These are phyloP conservation scores for Leccinum ochraceum DNA, from an alignment of 768 basidiomycete genomes.

Conservation along the genomic window DNA sequence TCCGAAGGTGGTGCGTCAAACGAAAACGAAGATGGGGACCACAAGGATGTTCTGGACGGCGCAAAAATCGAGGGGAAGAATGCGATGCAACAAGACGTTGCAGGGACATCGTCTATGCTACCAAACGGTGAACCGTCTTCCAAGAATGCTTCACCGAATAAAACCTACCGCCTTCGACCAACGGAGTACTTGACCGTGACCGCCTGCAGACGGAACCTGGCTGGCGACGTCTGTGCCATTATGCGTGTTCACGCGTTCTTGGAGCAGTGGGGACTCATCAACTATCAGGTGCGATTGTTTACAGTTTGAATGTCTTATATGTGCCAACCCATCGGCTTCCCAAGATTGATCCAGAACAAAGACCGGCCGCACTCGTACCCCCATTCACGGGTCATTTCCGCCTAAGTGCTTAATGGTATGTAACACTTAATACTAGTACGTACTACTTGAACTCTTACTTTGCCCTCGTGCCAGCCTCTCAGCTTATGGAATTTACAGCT, in stretches of 20 bases:
- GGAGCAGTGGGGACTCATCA: conserved; percentile 98
- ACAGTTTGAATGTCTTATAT: background rate
- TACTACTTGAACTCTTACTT: too few relatives aligned
- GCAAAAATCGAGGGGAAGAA: conserved; percentile 46
- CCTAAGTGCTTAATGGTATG: background rate
- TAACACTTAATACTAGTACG: too few relatives aligned
- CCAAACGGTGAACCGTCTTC: conserved; percentile 18
- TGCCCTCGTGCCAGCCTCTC: too few relatives aligned
- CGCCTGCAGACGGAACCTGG: conserved; percentile 92
- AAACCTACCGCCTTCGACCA: conserved; percentile 88
- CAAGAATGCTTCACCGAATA: conserved; percentile 7
- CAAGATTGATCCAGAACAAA: conserved; percentile 95
- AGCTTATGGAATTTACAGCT: background rate
- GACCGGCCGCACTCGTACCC: conserved; percentile 91
- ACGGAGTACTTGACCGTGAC: conserved; percentile 97
- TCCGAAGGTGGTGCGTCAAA: conserved; percentile 58
- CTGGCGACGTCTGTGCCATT: conserved; percentile 97
- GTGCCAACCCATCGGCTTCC: conserved; percentile 10
- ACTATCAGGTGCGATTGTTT: conserved; percentile 80
- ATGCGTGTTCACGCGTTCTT: conserved; percentile 99
- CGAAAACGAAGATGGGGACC: conserved; percentile 28
- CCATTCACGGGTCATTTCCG: conserved; percentile 99
- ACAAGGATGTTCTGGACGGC: conserved; percentile 35
- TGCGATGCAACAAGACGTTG: conserved; percentile 36
- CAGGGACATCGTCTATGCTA: conserved; percentile 7